These are phyloP conservation scores for Rutstroemia sp. DNA, from an alignment of 2,329 filamentous ascomycete genomes.

Conservation along the genomic window DNA sequence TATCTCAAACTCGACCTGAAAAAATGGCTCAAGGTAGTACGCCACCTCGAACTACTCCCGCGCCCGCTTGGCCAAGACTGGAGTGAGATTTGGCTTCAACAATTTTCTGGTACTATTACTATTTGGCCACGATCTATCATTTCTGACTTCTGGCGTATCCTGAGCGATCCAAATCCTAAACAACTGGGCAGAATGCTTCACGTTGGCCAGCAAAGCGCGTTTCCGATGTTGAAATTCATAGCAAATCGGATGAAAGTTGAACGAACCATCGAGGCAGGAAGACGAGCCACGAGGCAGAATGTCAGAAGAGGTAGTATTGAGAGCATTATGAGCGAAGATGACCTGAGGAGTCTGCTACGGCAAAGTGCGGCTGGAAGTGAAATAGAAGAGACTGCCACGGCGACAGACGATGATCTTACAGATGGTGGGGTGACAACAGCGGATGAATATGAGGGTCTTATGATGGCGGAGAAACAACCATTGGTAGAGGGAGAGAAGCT, in stretches of 20 bases:
- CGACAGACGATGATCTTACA: constrained; percentile 26
- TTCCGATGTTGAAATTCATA: constrained; percentile 88
- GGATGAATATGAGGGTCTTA: constrained; percentile 15
- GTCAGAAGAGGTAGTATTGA: constrained; percentile 47
- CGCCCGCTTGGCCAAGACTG: constrained; percentile 90
- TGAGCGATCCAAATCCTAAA: constrained; percentile 71
- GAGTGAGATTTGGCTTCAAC: constrained; percentile 93
- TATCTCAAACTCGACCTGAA: constrained; percentile 94
- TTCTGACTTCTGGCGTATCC: constrained; percentile 78
- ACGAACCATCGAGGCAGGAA: constrained; percentile 53
- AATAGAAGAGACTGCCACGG: constrained; percentile 29
- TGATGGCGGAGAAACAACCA: constrained; percentile 4
- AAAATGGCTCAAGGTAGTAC: constrained; percentile 94
- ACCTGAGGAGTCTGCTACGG: constrained; percentile 42
- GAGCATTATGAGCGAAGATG: constrained; percentile 54
- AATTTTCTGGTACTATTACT: constrained; percentile 90
- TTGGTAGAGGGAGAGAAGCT: constrained; percentile 4
- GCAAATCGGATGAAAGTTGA: constrained; percentile 82
- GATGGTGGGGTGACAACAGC: constrained; percentile 19
- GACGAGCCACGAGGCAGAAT: constrained; percentile 44
- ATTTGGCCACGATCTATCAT: constrained; percentile 82
- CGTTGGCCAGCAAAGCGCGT: constrained; percentile 80
- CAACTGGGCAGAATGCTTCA: constrained; percentile 83
- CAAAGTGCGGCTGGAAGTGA: constrained; percentile 21
- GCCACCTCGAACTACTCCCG: constrained; percentile 85